Conservation (phyloP, 2,329 filamentous ascomycete species). For the Drechslera avenae region DNA sequence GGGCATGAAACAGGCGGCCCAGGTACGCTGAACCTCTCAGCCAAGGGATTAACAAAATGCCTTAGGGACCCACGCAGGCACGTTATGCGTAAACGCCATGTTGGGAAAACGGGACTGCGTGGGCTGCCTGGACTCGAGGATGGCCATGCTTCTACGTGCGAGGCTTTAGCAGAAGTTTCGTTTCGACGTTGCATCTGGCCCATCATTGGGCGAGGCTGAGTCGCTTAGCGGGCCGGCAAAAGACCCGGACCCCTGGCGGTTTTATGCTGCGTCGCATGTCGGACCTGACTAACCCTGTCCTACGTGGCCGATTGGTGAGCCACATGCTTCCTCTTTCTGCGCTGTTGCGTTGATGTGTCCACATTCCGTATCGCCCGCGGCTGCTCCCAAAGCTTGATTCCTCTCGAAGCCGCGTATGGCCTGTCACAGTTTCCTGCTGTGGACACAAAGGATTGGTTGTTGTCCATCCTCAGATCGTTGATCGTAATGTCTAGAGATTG, state of each 20-base stretch:
- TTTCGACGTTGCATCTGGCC: constrained; percentile 24
- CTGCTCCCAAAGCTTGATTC: constrained; percentile 27
- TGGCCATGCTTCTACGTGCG: constrained; percentile 15
- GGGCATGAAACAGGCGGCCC: constrained; percentile 36
- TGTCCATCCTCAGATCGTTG: constrained; percentile 10
- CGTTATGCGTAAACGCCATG: constrained; percentile 31
- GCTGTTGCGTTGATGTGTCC: constrained; percentile 18
- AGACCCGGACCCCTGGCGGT: constrained; percentile 32
- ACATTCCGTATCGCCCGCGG: constrained; percentile 21
- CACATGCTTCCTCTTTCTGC: constrained; percentile 14
- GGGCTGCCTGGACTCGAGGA: constrained; percentile 17
- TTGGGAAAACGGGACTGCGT: constrained; percentile 26
- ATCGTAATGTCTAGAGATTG: background rate
- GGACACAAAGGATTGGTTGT: constrained; percentile 22
- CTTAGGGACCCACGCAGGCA: constrained; percentile 32
- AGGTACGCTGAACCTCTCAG: constrained; percentile 32
- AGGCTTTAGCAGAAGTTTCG: constrained; percentile 30
- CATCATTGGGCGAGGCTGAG: constrained; percentile 33
- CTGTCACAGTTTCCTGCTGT: constrained; percentile 24
- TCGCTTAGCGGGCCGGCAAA: constrained; percentile 36
- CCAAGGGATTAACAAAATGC: constrained; percentile 34
- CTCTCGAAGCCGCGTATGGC: constrained; percentile 5
- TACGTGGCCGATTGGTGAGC: constrained; percentile 35
- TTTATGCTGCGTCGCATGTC: constrained; percentile 40
- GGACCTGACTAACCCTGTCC: constrained; percentile 20